Evolutionary conservation across 1,284 basidiomycete species (phyloP), one percentile per base, ranked within the genome.

Genomic region (Phellinidium pouzarii): DNA sequence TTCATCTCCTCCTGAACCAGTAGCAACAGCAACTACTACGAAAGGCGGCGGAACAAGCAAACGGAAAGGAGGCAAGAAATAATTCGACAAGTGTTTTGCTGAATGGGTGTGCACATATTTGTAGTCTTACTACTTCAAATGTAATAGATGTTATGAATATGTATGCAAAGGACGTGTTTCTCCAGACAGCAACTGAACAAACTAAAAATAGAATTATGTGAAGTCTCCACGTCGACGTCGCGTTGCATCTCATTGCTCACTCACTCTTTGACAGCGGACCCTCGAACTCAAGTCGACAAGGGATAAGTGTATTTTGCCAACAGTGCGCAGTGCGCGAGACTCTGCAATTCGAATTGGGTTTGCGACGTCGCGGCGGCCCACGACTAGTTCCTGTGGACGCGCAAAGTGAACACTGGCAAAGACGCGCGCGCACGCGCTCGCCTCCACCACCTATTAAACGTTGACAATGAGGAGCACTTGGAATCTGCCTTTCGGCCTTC

Each of bases 41-140:
- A 46, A 46, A 41, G 22, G 17, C 1, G 7, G 50, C 19, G 50
- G 50, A 4, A 46, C 40, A 14, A 49, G 19, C 19, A 50, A 53
- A 41, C 31, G 55, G 29, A 57, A 57, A 40, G 42, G 29, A 17
- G 48, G 41, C 27, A 57, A 53, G 52, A 57, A 54, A 47, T 57
- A 34, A 22, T 48, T 36, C 12, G 2, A 23, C 34, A 14, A 36
- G 19, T 34, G 14, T 17, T 4, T 47, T n/a, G 31, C 14, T 34
- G 31, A 8, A 34, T 34, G 11, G 14, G 14, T 34, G 6, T 34
- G 14, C 7, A 34, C 31, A 34, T 14, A 11, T 31, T 34, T 34
- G 31, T 34, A 11, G 31, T 34, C 14, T 8, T 7, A 14, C 3
- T 7, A 14, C 31, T 34, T 8, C 14, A 8, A 34, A 3, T 34